Percentiles rank a stretch among this genome's conserved stretches.
Evolutionary conservation across 306 rosid genomes (phyloP).

Genomic region (Rosa lucieae): DNA sequence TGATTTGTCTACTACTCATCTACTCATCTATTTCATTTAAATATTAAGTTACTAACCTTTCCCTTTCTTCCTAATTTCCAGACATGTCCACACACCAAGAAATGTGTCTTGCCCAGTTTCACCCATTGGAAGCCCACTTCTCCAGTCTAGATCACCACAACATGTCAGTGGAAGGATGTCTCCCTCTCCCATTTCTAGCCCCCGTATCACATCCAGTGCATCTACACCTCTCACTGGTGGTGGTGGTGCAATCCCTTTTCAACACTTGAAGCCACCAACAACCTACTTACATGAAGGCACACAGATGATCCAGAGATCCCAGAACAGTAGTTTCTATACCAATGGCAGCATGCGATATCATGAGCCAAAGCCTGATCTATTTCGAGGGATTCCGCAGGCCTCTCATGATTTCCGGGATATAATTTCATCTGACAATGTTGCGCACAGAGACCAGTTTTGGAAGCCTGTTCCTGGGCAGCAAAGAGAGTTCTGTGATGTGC

Average conservation of each 20-base stretch:
- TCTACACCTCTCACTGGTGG: conserved; percentile 49
- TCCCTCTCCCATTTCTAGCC: conserved; percentile 49
- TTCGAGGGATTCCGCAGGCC: conserved; percentile 40
- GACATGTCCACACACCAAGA: conserved; percentile 34
- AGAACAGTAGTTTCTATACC: conserved; percentile 29
- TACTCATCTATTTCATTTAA: neutral
- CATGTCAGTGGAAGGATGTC: conserved; percentile 46
- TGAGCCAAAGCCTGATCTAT: conserved; percentile 46
- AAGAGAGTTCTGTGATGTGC: conserved; percentile 40
- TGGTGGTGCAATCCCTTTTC: conserved; percentile 33
- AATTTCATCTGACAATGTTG: conserved; percentile 40
- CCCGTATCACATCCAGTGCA: conserved; percentile 36
- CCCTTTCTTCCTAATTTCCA: conserved; percentile 18
- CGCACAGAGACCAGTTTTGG: conserved; percentile 41
- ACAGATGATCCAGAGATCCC: conserved; percentile 42
- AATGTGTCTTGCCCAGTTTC: conserved; percentile 46
- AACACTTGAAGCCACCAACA: conserved; percentile 44
- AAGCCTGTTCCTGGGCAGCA: conserved; percentile 34
- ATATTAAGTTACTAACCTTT: neutral
- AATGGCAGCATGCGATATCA: conserved; percentile 33
- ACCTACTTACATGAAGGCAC: conserved; percentile 43
- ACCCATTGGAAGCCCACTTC: conserved; percentile 42
- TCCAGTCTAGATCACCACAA: conserved; percentile 38
- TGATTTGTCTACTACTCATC: neutral
- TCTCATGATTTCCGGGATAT: conserved; percentile 39